phyloP scores from a whole-genome alignment of 306 rosid genomes.

The Inga leiocalycina region DNA sequence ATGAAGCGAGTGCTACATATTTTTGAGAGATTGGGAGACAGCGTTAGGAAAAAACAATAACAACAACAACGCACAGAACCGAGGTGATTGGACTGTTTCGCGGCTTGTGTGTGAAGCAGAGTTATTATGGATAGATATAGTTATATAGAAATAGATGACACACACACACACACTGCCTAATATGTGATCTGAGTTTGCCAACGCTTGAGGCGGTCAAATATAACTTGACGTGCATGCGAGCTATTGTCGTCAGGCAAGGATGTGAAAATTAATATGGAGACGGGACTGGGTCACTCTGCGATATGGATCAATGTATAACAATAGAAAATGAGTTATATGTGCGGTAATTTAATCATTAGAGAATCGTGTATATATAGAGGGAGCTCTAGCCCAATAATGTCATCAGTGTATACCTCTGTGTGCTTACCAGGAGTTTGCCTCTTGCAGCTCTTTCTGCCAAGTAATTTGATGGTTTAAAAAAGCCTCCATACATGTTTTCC shows the following conservation, averaged over 20 bases:
- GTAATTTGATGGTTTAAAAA: constrained; percentile 56
- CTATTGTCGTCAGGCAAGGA: background rate
- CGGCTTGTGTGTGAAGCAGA: background rate
- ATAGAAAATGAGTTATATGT: background rate
- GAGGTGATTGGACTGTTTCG: background rate
- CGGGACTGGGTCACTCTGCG: background rate
- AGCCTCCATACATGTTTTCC: constrained; percentile 43
- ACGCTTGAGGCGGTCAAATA: background rate
- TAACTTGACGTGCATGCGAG: background rate
- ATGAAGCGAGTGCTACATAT: background rate
- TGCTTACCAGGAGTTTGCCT: background rate
- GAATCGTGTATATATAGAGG: background rate
- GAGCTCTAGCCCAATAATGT: background rate
- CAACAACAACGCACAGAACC: background rate
- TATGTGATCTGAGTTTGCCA: background rate
- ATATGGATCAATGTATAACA: background rate
- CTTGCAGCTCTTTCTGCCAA: constrained; percentile 41
- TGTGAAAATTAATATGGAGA: background rate
- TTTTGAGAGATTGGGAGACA: background rate
- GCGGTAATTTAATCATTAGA: background rate
- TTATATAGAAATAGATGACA: background rate
- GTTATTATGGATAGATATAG: background rate
- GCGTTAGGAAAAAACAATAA: no score
- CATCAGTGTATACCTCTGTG: background rate
- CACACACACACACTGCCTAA: background rate